Evolutionary conservation across 176 grass and related monocot genomes (phyloP).

Genomic region (Hsuehochloa calcarea): DNA sequence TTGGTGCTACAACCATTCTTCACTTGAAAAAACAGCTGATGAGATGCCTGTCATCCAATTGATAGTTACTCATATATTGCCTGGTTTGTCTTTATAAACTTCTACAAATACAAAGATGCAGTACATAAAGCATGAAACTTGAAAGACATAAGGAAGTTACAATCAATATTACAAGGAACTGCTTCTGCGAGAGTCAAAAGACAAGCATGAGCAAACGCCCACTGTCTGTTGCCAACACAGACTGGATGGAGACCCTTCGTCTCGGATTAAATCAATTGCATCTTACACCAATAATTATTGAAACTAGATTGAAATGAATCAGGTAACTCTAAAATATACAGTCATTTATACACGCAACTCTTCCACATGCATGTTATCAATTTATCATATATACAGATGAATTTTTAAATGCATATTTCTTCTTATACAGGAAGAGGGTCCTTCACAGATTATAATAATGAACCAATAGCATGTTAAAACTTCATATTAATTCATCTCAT

Average conservation of each 20-base stretch:
- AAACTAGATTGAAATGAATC: neutral
- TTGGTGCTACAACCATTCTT: slow-evolving; percentile 2
- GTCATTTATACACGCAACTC: neutral
- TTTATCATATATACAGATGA: neutral
- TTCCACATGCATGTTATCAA: neutral
- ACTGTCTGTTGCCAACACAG: neutral
- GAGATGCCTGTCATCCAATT: slow-evolving; percentile 9
- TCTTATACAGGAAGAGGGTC: neutral
- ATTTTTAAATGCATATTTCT: neutral
- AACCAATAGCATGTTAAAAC: slow-evolving; percentile 12
- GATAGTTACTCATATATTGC: neutral
- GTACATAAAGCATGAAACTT: slow-evolving; percentile 16
- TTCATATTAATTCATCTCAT: neutral
- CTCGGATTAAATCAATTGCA: neutral
- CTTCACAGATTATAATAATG: neutral
- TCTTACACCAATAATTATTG: neutral
- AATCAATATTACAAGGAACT: neutral
- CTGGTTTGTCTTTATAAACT: neutral
- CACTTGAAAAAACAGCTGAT: neutral
- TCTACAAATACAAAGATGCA: neutral
- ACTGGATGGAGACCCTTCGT: neutral
- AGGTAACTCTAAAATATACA: neutral
- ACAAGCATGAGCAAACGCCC: neutral
- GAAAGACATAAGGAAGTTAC: neutral
- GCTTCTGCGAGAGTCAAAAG: neutral